A percentile compares a stretch with the other conserved stretches of the same genome.
phyloP scores from a whole-genome alignment of 2,329 filamentous ascomycete species.

The Nannizziopsis arthrosporioides region DNA sequence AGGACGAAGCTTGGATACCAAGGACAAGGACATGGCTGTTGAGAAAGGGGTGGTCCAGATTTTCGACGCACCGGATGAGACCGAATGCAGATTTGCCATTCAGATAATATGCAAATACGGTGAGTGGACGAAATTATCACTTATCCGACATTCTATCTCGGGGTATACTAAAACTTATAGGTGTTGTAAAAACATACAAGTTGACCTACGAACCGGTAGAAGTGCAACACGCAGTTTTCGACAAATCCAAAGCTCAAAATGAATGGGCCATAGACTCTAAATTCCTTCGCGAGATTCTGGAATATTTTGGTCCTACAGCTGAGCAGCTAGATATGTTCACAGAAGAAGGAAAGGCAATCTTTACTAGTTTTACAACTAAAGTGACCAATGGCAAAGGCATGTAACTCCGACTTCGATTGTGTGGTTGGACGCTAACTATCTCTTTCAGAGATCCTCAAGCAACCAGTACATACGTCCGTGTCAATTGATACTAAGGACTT shows the following conservation, averaged over 20 bases:
- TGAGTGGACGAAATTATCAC: slow-evolving; percentile 17
- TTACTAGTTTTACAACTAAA: slow-evolving; percentile 57
- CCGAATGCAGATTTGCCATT: slow-evolving; percentile 50
- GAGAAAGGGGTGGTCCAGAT: slow-evolving; percentile 52
- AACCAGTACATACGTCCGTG: slow-evolving; percentile 54
- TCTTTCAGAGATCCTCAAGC: slow-evolving; percentile 47
- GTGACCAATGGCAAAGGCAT: slow-evolving; percentile 49
- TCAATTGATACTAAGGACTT: slow-evolving; percentile 52
- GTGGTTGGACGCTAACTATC: not conserved
- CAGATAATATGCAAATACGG: slow-evolving; percentile 52
- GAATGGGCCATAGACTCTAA: slow-evolving; percentile 48
- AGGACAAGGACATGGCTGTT: slow-evolving; percentile 48
- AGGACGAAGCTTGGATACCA: slow-evolving; percentile 42
- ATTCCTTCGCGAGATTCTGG: slow-evolving; percentile 49
- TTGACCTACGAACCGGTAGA: slow-evolving; percentile 52
- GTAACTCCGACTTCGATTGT: not conserved
- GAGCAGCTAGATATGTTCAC: slow-evolving; percentile 53
- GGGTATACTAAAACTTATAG: slow-evolving; percentile 24
- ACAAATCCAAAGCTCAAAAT: slow-evolving; percentile 44
- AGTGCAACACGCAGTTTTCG: slow-evolving; percentile 53
- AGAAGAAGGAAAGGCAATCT: slow-evolving; percentile 46
- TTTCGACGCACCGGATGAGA: slow-evolving; percentile 44
- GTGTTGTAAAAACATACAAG: slow-evolving; percentile 54
- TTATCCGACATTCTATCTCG: not conserved
- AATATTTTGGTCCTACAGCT: slow-evolving; percentile 53